Evolutionary conservation across 2,329 filamentous ascomycete genomes (phyloP).

Genomic region (Sordariomycetes sp.): DNA sequence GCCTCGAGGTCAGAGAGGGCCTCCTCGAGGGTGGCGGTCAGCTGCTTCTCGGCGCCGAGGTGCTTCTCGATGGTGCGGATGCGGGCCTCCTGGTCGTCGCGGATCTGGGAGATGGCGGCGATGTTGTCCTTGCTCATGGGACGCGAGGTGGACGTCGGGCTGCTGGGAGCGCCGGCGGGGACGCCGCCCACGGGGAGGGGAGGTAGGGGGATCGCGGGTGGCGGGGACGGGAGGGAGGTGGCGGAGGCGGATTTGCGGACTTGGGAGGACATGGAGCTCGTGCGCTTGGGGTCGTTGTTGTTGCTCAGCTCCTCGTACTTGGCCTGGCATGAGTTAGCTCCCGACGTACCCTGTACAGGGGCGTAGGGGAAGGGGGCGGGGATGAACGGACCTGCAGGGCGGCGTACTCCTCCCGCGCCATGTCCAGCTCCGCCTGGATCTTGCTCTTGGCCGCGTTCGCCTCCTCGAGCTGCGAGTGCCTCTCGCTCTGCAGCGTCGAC

Average conservation of each 20-base stretch:
- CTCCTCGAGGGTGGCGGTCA: slow-evolving; percentile 90
- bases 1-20: slow-evolving; percentile 87
- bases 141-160: slow-evolving; percentile 41
- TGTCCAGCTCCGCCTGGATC: slow-evolving; percentile 57
- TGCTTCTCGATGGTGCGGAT: slow-evolving; percentile 96
- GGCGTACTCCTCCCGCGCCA: slow-evolving; percentile 54
- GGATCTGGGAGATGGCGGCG: slow-evolving; percentile 58
- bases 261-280: slow-evolving; percentile 49
- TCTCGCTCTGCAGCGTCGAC: slow-evolving; percentile 67
- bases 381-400: slow-evolving; percentile 59
- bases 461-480: slow-evolving; percentile 65
- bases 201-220: slow-evolving; percentile 89
- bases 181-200: slow-evolving; percentile 57
- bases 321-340: not conserved
- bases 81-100: slow-evolving; percentile 89
- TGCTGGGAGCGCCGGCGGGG: slow-evolving; percentile 32
- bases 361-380: not conserved
- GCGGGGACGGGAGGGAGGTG: slow-evolving; percentile 78
- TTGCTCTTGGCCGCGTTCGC: slow-evolving; percentile 50
- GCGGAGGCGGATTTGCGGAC: slow-evolving; percentile 78
- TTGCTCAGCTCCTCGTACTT: slow-evolving; percentile 27
- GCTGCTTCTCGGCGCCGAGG: slow-evolving; percentile 86
- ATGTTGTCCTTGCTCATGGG: slow-evolving; percentile 67
- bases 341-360: too few relatives aligned
- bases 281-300: slow-evolving; percentile 32